Conservation (phyloP, 306 rosid genomes). For the Lupinus albus region DNA sequence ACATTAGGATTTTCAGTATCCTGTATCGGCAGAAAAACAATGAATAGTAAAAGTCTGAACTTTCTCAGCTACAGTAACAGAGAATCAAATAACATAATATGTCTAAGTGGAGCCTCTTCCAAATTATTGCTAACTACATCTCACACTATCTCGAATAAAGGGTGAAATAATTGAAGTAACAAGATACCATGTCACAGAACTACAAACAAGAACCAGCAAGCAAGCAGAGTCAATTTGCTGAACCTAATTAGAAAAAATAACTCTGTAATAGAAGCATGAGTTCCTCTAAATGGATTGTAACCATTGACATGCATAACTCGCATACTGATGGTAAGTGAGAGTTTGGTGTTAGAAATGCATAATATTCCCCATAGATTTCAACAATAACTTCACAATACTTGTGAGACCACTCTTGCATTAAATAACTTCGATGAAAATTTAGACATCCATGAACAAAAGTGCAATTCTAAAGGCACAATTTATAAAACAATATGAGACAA, state of each 20-base stretch:
- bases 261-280: slow-evolving; percentile 8
- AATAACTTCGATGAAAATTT: slow-evolving; percentile 7
- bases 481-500: slow-evolving; percentile 31
- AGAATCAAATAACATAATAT: slow-evolving; percentile 26
- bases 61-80: neutral
- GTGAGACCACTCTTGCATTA: slow-evolving; percentile 21
- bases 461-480: slow-evolving; percentile 23
- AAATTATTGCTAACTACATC: neutral
- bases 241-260: slow-evolving; percentile 32
- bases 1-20: slow-evolving; percentile 53
- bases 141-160: slow-evolving; percentile 6
- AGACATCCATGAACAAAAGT: slow-evolving; percentile 4
- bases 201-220: slow-evolving; percentile 12
- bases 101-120: slow-evolving; percentile 17
- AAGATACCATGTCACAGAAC: slow-evolving; percentile 18
- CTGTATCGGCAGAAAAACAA: slow-evolving; percentile 52
- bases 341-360: neutral
- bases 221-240: slow-evolving; percentile 11
- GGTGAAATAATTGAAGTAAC: slow-evolving; percentile 5
- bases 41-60: slow-evolving; percentile 28
- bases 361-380: neutral
- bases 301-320: slow-evolving; percentile 1
- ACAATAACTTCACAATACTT: neutral
- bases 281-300: slow-evolving; percentile 29
- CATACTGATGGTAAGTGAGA: neutral